Percentiles rank a stretch among this genome's conserved stretches.
Evolutionary conservation across 2,329 filamentous ascomycete species (phyloP).

Genomic region (Arthrobotrys entomopaga): DNA sequence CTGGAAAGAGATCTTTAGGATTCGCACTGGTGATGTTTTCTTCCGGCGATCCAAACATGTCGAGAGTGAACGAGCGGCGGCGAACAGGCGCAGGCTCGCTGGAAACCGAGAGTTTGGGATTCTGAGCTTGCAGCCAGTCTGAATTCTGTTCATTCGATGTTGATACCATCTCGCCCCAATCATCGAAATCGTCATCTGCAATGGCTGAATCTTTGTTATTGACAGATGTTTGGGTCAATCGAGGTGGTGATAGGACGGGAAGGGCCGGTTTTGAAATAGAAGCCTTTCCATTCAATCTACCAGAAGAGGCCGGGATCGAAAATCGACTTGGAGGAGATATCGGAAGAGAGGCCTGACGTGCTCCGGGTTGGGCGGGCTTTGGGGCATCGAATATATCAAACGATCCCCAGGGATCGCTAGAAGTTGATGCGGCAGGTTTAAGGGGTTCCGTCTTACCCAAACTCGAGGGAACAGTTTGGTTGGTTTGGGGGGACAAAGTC

Average conservation of each 20-base stretch:
- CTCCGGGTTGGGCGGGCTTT: conserved; percentile 10
- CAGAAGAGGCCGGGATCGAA: conserved; percentile 52
- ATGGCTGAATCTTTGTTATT: conserved; percentile 27
- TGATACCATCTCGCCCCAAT: conserved; percentile 53
- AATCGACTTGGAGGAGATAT: conserved; percentile 16
- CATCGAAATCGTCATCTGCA: conserved; percentile 46
- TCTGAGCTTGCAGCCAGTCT: conserved; percentile 24
- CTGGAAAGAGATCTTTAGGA: conserved; percentile 32
- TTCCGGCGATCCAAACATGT: conserved; percentile 48
- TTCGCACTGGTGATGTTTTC: conserved; percentile 52
- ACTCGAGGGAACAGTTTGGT: neutral
- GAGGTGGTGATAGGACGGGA: conserved; percentile 31
- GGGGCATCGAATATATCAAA: conserved; percentile 54
- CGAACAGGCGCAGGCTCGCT: conserved; percentile 27
- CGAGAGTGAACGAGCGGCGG: conserved; percentile 42
- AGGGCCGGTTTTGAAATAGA: conserved; percentile 18
- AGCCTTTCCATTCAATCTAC: conserved; percentile 16
- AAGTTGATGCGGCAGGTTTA: neutral
- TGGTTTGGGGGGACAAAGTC: conserved; percentile 28
- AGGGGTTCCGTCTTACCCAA: neutral
- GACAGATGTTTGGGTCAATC: conserved; percentile 7
- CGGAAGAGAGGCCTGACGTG: conserved; percentile 16
- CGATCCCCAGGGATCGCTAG: conserved; percentile 51
- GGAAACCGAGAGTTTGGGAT: conserved; percentile 31
- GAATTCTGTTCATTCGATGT: conserved; percentile 40